Conservation (phyloP, 768 basidiomycete species). For the Hirschioporus abietinus region DNA sequence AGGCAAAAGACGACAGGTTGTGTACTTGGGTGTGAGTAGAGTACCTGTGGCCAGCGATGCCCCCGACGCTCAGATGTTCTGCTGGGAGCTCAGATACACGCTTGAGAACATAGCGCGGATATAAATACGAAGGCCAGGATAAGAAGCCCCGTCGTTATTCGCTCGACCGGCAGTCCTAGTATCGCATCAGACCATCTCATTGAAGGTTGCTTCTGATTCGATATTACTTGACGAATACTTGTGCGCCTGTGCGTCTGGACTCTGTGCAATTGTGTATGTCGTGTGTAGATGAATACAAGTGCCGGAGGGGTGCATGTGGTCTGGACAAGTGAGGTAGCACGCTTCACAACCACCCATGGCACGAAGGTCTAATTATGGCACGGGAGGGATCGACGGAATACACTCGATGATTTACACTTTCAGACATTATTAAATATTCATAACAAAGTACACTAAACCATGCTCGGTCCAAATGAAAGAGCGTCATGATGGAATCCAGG, state of each 20-base stretch:
- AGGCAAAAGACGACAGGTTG: neutral
- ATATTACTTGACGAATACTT: neutral
- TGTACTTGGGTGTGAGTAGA: neutral
- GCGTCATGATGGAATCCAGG: too few species aligned
- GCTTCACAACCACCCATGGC: neutral
- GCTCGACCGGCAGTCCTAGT: neutral
- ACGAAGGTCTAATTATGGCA: neutral
- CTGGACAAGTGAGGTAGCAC: neutral
- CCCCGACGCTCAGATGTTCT: neutral
- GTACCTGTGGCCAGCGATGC: neutral
- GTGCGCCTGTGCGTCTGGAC: neutral
- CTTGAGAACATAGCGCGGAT: neutral
- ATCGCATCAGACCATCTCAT: neutral
- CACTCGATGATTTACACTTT: neutral
- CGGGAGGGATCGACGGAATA: constrained; percentile 2
- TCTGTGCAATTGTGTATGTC: neutral
- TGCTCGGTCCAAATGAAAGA: too few species aligned
- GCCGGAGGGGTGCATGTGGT: constrained; percentile 4
- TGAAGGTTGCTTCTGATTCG: neutral
- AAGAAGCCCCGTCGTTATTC: neutral
- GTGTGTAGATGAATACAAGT: constrained; percentile 5
- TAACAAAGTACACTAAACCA: too few species aligned
- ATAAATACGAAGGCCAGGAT: neutral
- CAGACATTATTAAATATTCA: neutral
- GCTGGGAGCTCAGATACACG: neutral